A percentile compares a stretch with the other conserved stretches of the same genome.
Evolutionary conservation across 2,329 filamentous ascomycete genomes (phyloP).

Genomic region (Coleophoma eucalyptorum): DNA sequence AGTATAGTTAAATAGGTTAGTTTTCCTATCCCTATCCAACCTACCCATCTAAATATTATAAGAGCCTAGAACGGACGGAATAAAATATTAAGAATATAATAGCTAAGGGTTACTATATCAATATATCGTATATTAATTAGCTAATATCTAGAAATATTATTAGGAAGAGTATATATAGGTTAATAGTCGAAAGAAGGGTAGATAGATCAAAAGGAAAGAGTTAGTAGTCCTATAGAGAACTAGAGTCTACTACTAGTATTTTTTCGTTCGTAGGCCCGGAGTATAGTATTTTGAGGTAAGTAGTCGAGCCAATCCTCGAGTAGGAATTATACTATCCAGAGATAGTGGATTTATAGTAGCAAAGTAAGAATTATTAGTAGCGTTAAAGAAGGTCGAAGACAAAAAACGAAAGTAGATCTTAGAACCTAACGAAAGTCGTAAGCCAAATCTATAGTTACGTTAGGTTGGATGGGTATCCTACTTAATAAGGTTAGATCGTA

Average conservation of each 20-base stretch:
- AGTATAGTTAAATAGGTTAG: too few relatives aligned
- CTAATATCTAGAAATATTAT: neutral
- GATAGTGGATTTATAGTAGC: neutral
- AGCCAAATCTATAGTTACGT: neutral
- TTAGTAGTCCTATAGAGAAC: neutral
- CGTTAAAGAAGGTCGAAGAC: too few relatives aligned
- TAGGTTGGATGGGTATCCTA: neutral
- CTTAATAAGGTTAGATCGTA: slow-evolving; percentile 1
- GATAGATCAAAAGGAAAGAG: neutral
- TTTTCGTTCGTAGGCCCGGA: neutral
- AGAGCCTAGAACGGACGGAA: neutral
- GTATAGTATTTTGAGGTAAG: neutral
- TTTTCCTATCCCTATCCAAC: neutral
- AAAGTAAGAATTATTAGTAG: neutral
- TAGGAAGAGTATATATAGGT: neutral
- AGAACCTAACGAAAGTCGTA: neutral
- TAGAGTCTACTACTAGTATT: neutral
- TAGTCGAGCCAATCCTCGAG: neutral
- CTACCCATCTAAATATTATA: neutral
- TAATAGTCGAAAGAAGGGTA: neutral
- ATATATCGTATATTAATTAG: too few relatives aligned
- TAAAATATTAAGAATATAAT: too few relatives aligned
- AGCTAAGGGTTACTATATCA: too few relatives aligned
- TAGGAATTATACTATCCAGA: neutral
- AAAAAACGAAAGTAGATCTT: neutral